Base-by-base conservation (phyloP, 164 flowering plant genomes). In the Kingdonia uniflora region DNA sequence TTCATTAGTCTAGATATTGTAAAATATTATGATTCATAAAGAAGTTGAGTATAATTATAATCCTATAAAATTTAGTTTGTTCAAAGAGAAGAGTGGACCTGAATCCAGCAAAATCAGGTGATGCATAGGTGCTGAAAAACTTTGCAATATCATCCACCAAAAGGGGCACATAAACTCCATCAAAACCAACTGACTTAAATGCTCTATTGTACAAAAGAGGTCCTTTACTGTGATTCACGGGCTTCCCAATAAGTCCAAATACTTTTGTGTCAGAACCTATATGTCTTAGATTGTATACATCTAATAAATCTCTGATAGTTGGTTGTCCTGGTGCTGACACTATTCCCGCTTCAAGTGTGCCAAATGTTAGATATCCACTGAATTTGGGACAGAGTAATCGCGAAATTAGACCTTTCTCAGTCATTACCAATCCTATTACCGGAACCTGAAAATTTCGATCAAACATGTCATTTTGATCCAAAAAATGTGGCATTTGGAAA, bases 321-420 rank as follows among this genome's bases (percentile, higher is more conserved):
- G 97, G 97, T 62, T 94, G 99, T 49, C 99, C 96, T 52, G 97
- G 96, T 52, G 97, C 99, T 24, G 99, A 89, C 53, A 81, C 80
- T 23, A 62, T 58, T 63, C 88, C 95, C 0, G 73, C 56, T 52
- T 81, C 87, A 48, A 94, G 74, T 44, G 91, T 72, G 26, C 87
- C 97, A 71, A 84, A 94, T 25, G 97, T 94, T 51, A 94, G 92
- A 71, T 70, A 87, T 50, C 97, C 99, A 59, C 97, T 96, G 71
- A 81, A 94, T 68, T 87, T 94, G 15, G 96, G 72, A 62, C 87
- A 81, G 47, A 89, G 91, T 52, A 94, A 54, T 58, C 96, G 74
- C 45, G 99, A 87, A 38, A 89, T 85, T 59, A 83, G 59, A 42
- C 99, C 97, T 59, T 81, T 80, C 61, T 94, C 97, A 10, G 87